Conservation (phyloP, 495 filamentous ascomycete genomes). For the Antarctomyces pellizariae region DNA sequence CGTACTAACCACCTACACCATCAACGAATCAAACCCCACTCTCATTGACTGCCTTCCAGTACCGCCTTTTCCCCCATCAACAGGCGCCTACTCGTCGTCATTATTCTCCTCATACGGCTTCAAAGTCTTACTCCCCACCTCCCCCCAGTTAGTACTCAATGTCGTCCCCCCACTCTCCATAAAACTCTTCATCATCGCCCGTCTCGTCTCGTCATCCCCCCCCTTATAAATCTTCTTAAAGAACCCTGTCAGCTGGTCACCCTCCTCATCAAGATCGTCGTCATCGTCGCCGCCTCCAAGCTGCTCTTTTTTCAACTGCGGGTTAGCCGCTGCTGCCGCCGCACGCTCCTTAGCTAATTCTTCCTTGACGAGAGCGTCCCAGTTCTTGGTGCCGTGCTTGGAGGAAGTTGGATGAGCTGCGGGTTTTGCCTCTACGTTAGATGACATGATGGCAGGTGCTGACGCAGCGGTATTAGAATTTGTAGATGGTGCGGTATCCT, state of each 20-base stretch:
- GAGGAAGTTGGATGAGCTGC: slow-evolving; percentile 82
- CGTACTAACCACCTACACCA: too few species aligned
- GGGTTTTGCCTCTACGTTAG: slow-evolving; percentile 9
- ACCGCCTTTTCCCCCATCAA: too few species aligned
- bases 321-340: too few species aligned
- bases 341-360: slow-evolving; percentile 10
- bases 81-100: too few species aligned
- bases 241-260: slow-evolving; percentile 51
- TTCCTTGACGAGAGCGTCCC: slow-evolving; percentile 40
- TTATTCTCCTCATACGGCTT: too few species aligned
- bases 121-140: slow-evolving; percentile 55
- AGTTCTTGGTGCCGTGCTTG: slow-evolving; percentile 61
- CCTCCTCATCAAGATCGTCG: slow-evolving; percentile 32
- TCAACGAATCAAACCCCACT: too few species aligned
- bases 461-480: slow-evolving; percentile 5
- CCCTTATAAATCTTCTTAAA: slow-evolving; percentile 79
- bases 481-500: slow-evolving; percentile 5
- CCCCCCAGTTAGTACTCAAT: slow-evolving; percentile 79
- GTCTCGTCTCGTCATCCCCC: slow-evolving; percentile 54
- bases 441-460: slow-evolving; percentile 6
- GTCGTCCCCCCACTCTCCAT: slow-evolving; percentile 81
- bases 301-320: too few species aligned
- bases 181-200: slow-evolving; percentile 97
- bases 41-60: too few species aligned
- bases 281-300: slow-evolving; percentile 15